A percentile compares a stretch with the other conserved stretches of the same genome.
Conservation (phyloP, 345 rosid genomes). For the Adansonia digitata region DNA sequence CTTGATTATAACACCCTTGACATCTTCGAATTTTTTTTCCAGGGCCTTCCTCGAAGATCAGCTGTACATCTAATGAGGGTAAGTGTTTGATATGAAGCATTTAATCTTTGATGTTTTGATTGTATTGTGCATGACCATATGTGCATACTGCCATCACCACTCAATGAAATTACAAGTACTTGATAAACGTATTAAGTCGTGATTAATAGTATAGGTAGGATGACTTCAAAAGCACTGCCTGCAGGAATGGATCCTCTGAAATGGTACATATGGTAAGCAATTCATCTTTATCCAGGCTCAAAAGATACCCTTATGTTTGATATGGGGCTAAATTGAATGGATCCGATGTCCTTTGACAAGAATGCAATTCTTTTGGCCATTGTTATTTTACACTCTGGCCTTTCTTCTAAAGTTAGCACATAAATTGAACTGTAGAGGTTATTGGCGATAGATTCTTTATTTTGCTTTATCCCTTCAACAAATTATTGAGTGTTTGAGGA, state of each 20-base stretch:
- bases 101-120: slow-evolving; percentile 15
- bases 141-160: slow-evolving; percentile 9
- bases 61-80: slow-evolving; percentile 99
- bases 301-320: too few species aligned
- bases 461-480: background rate
- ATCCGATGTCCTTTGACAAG: background rate
- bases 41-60: slow-evolving; percentile 99
- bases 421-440: too few species aligned
- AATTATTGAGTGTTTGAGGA: too few species aligned
- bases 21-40: slow-evolving; percentile 19
- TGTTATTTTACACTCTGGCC: background rate
- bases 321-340: background rate
- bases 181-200: background rate
- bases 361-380: background rate
- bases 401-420: too few species aligned
- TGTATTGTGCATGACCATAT: slow-evolving; percentile 4
- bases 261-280: background rate
- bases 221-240: background rate
- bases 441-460: too few species aligned
- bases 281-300: background rate
- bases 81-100: slow-evolving; percentile 30
- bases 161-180: background rate
- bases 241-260: background rate
- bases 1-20: background rate
- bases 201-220: slow-evolving; percentile 4